Conservation (phyloP, 2,329 filamentous ascomycete genomes). For the Chalaropsis thielavioides region DNA sequence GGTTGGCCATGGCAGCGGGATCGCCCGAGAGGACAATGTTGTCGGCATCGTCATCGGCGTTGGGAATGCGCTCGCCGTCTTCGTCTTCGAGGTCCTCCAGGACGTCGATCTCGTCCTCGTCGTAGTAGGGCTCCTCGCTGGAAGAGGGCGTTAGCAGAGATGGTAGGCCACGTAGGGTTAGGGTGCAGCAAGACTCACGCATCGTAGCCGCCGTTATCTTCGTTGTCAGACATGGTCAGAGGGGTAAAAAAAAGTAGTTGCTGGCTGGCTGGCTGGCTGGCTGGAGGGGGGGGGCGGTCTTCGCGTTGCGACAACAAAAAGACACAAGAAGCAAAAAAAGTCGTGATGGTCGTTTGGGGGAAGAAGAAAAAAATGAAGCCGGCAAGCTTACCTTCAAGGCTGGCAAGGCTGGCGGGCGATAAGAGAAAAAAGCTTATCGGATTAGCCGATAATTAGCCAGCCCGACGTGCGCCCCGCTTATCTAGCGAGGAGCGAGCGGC, state of each 20-base stretch:
- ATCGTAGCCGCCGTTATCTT: slow-evolving; percentile 45
- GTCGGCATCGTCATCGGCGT: slow-evolving; percentile 42
- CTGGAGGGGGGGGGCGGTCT: too few relatives aligned
- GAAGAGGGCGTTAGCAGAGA: background rate
- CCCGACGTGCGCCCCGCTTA: background rate
- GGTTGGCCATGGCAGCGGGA: slow-evolving; percentile 41
- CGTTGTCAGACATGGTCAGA: slow-evolving; percentile 55
- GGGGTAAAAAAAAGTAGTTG: background rate
- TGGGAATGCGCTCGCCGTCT: slow-evolving; percentile 36
- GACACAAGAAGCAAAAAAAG: background rate
- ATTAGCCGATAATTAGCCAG: slow-evolving; percentile 10
- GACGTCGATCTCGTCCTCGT: slow-evolving; percentile 51
- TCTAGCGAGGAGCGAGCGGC: background rate
- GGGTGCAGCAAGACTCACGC: slow-evolving; percentile 31
- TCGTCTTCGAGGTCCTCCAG: slow-evolving; percentile 40
- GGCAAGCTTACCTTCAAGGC: slow-evolving; percentile 1
- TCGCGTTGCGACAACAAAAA: background rate
- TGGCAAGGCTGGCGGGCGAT: slow-evolving; percentile 1
- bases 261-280: too few relatives aligned
- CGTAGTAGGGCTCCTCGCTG: slow-evolving; percentile 56
- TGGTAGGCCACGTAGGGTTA: background rate
- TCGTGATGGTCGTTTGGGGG: slow-evolving; percentile 4
- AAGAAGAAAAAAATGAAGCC: slow-evolving; percentile 7
- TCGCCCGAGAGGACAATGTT: slow-evolving; percentile 48
- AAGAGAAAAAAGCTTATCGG: slow-evolving; percentile 13